These are phyloP conservation scores for Magnaporthiopsis incrustans DNA, from an alignment of 2,329 filamentous ascomycete species.

Conservation along the genomic window DNA sequence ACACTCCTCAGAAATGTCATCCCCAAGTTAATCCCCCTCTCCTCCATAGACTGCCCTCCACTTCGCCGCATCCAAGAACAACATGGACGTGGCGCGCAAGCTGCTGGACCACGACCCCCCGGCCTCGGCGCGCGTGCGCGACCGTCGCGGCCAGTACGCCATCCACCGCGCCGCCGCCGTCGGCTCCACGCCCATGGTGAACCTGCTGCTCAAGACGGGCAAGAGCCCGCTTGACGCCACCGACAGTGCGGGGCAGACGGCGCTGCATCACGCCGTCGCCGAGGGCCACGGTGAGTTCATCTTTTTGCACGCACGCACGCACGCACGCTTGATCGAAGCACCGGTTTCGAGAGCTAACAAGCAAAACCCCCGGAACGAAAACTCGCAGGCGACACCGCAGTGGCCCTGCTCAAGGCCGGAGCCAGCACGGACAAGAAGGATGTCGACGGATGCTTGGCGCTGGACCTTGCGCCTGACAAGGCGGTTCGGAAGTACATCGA, in stretches of 20 bases:
- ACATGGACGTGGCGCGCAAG: constrained; percentile 70
- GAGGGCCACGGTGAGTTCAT: constrained; percentile 63
- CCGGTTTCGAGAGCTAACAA: too few relatives aligned
- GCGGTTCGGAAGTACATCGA: constrained; percentile 75
- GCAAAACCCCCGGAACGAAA: background rate
- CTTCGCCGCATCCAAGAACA: constrained; percentile 84
- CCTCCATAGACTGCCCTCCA: constrained; percentile 73
- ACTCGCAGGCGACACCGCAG: constrained; percentile 62
- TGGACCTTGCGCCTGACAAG: constrained; percentile 78
- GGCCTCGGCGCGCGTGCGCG: constrained; percentile 72
- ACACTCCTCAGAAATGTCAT: background rate
- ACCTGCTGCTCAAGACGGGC: constrained; percentile 61
- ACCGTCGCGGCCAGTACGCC: constrained; percentile 81
- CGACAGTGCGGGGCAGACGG: constrained; percentile 76
- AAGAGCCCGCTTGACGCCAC: constrained; percentile 75
- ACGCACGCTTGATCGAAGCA: too few relatives aligned
- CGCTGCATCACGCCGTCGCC: constrained; percentile 79
- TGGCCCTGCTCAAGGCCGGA: constrained; percentile 74
- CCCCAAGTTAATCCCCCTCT: background rate
- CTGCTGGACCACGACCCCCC: constrained; percentile 63
- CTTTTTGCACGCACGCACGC: too few relatives aligned
- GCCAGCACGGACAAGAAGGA: constrained; percentile 77
- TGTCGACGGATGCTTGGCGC: constrained; percentile 57
- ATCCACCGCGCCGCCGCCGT: constrained; percentile 87
- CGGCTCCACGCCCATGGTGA: constrained; percentile 81